phyloP scores from a whole-genome alignment of 2,329 filamentous ascomycete species.

The Alternaria longipes region DNA sequence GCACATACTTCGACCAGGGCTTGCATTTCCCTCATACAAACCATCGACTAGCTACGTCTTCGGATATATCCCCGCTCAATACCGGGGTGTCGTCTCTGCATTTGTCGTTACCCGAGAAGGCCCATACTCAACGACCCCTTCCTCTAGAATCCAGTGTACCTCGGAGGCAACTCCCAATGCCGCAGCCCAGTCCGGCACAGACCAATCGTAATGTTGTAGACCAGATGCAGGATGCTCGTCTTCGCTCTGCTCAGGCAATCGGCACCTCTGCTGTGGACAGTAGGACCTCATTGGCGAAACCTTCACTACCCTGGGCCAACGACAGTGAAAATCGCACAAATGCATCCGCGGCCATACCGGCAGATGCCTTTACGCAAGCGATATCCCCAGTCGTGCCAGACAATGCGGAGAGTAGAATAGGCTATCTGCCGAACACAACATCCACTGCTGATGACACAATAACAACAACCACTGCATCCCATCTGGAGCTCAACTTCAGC shows the following conservation, averaged over 20 bases:
- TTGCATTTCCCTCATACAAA: slow-evolving; percentile 32
- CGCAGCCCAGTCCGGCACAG: slow-evolving; percentile 40
- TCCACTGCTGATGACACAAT: slow-evolving; percentile 19
- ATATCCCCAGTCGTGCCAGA: slow-evolving; percentile 13
- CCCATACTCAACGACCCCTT: slow-evolving; percentile 25
- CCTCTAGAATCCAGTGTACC: slow-evolving; percentile 27
- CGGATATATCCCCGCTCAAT: slow-evolving; percentile 41
- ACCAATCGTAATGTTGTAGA: slow-evolving; percentile 40
- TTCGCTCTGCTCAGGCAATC: slow-evolving; percentile 38
- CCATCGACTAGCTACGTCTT: slow-evolving; percentile 12
- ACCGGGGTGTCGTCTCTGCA: slow-evolving; percentile 40
- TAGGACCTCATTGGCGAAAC: slow-evolving; percentile 29
- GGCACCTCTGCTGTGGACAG: slow-evolving; percentile 16
- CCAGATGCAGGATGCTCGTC: slow-evolving; percentile 42
- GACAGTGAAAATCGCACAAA: slow-evolving; percentile 22
- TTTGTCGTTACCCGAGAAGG: slow-evolving; percentile 37
- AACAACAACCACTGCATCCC: slow-evolving; percentile 11
- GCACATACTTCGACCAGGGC: slow-evolving; percentile 35
- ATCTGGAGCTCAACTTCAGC: slow-evolving; percentile 37
- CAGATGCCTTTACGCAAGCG: slow-evolving; percentile 11
- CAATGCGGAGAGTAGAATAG: slow-evolving; percentile 18
- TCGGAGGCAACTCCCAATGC: slow-evolving; percentile 44
- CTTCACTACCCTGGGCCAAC: slow-evolving; percentile 32
- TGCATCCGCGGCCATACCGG: slow-evolving; percentile 19
- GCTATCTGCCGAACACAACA: slow-evolving; percentile 19